Evolutionary conservation across 495 filamentous ascomycete genomes (phyloP).

Genomic region (Penicillium bovifimosum): DNA sequence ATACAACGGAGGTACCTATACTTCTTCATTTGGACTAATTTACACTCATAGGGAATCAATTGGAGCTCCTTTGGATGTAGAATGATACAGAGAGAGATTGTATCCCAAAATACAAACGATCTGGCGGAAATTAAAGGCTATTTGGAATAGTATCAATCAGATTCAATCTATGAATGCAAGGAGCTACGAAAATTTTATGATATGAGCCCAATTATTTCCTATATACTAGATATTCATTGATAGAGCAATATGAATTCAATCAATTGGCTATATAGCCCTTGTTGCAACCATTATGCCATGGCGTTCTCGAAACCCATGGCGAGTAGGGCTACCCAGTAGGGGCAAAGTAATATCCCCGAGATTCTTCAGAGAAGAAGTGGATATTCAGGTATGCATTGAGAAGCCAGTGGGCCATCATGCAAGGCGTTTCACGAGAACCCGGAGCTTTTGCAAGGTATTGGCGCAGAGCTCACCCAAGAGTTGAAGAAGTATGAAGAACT

Average conservation of each 20-base stretch:
- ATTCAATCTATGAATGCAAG: not conserved
- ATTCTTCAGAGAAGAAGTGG: not conserved
- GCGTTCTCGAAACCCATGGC: conserved; percentile 10
- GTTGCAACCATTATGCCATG: conserved; percentile 14
- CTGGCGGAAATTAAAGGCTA: not conserved
- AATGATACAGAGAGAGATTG: not conserved
- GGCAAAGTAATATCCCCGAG: not conserved
- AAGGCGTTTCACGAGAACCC: conserved; percentile 13
- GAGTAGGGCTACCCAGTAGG: not conserved
- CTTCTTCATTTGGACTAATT: not conserved
- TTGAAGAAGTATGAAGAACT: conserved; percentile 70
- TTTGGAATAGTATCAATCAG: not conserved
- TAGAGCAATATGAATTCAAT: not conserved
- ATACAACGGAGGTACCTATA: not conserved
- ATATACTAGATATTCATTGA: not conserved
- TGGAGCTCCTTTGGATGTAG: no score
- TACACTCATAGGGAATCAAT: not conserved
- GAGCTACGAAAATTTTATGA: not conserved
- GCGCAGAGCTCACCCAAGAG: conserved; percentile 65
- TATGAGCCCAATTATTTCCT: not conserved
- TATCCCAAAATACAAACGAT: not conserved
- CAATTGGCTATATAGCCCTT: not conserved
- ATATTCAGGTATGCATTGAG: not conserved
- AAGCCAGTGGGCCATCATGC: conserved; percentile 7
- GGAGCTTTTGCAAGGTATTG: conserved; percentile 64